Percentiles rank a stretch among this genome's conserved stretches.
Evolutionary conservation across 2,329 filamentous ascomycete species (phyloP).

Genomic region (Arthroderma sp.): DNA sequence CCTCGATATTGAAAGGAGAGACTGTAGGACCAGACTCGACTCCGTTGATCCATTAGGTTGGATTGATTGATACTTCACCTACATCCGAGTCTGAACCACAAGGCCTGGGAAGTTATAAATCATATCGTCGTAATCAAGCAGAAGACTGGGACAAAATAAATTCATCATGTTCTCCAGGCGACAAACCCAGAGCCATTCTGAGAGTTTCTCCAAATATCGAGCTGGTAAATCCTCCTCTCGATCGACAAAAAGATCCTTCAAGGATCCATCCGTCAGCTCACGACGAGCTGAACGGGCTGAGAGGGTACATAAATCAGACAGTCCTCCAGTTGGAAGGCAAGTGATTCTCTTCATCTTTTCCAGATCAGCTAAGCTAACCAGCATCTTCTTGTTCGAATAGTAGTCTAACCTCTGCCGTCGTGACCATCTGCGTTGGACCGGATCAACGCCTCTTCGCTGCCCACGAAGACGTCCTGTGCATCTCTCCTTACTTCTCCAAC

Average conservation of each 20-base stretch:
- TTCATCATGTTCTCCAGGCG: constrained; percentile 11
- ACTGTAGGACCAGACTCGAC: no score
- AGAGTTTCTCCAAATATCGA: constrained; percentile 20
- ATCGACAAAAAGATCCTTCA: constrained; percentile 15
- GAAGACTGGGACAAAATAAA: neutral
- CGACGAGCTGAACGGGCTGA: constrained; percentile 17
- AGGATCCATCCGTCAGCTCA: constrained; percentile 14
- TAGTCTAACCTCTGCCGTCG: constrained; percentile 52
- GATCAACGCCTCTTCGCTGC: constrained; percentile 82
- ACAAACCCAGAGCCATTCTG: constrained; percentile 13
- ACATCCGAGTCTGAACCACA: no score
- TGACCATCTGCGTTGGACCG: constrained; percentile 68
- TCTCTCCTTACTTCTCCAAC: constrained; percentile 65
- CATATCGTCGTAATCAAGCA: neutral
- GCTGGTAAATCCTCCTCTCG: constrained; percentile 16
- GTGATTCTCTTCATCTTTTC: constrained; percentile 7
- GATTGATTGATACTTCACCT: no score
- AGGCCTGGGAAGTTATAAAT: neutral
- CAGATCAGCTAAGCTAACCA: no score
- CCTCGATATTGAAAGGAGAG: neutral
- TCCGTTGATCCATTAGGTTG: no score
- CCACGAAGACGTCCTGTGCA: constrained; percentile 70
- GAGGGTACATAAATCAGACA: constrained; percentile 16
- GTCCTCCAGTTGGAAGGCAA: constrained; percentile 25
- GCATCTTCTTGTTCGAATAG: constrained; percentile 22